Conservation (phyloP, 1,139 yeast species). For the Scheffersomyces titani region DNA sequence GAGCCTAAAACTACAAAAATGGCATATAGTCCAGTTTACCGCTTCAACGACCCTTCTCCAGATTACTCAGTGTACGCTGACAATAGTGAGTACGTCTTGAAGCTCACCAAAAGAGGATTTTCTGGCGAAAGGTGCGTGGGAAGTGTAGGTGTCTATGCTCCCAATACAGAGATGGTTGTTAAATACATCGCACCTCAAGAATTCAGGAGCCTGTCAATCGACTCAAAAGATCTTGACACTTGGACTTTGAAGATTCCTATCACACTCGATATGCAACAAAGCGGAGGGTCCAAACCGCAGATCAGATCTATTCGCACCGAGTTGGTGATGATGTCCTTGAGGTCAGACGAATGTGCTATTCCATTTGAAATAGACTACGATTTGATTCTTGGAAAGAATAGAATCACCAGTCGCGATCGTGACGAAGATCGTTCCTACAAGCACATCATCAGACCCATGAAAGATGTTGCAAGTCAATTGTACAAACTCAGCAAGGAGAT, state of each 20-base stretch:
- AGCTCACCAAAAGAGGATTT: not conserved
- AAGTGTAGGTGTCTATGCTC: not conserved
- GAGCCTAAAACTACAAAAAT: conserved; percentile 8
- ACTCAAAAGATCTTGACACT: conserved; percentile 5
- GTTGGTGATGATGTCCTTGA: conserved; percentile 12
- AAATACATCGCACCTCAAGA: not conserved
- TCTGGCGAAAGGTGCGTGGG: not conserved
- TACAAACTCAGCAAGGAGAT: conserved; percentile 5
- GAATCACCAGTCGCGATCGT: not conserved
- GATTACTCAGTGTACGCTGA: not conserved
- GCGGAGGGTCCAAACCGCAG: conserved; percentile 5
- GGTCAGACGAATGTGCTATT: conserved; percentile 10
- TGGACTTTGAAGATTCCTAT: conserved; percentile 16
- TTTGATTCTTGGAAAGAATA: conserved; percentile 8
- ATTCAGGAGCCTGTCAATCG: conserved; percentile 11
- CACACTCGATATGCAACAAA: conserved; percentile 3
- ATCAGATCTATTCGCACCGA: conserved; percentile 8
- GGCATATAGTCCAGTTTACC: conserved; percentile 1
- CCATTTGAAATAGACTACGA: conserved; percentile 15
- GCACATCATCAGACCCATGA: conserved; percentile 11
- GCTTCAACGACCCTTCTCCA: not conserved
- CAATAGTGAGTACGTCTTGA: not conserved
- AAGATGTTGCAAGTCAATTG: conserved; percentile 6
- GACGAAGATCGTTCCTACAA: conserved; percentile 8
- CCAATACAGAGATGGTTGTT: not conserved